Evolutionary conservation across 768 basidiomycete genomes (phyloP).

Genomic region (Plicaturopsis crispa): DNA sequence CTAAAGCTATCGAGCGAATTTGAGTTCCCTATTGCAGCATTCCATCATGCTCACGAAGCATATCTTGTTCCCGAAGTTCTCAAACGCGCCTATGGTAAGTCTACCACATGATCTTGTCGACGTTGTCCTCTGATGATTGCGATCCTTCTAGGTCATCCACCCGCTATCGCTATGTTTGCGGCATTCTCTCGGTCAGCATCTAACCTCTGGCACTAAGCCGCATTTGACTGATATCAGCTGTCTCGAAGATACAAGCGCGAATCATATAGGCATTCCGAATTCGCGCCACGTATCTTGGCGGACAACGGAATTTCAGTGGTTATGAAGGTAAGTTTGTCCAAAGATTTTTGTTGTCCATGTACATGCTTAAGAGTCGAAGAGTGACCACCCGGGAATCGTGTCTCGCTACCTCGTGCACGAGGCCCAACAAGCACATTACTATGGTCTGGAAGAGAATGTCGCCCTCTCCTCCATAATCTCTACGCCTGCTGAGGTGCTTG

Average conservation of each 20-base stretch:
- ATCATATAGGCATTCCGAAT: conserved; percentile 74
- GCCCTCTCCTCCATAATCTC: conserved; percentile 73
- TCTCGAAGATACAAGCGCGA: conserved; percentile 64
- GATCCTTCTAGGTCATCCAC: conserved; percentile 43
- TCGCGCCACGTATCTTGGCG: conserved; percentile 68
- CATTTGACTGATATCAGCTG: conserved; percentile 1
- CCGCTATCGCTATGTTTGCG: conserved; percentile 77
- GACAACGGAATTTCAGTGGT: conserved; percentile 60
- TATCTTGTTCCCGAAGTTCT: conserved; percentile 76
- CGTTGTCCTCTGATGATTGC: not conserved
- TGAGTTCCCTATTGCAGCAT: conserved; percentile 67
- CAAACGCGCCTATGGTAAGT: conserved; percentile 56
- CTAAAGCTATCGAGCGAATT: conserved; percentile 75
- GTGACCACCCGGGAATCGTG: conserved; percentile 58
- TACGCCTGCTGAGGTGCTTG: conserved; percentile 63
- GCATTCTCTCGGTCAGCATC: conserved; percentile 26
- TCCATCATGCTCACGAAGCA: conserved; percentile 78
- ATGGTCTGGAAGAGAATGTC: conserved; percentile 62
- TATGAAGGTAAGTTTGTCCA: conserved; percentile 50
- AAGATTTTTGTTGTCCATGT: not conserved
- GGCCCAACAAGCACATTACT: conserved; percentile 79
- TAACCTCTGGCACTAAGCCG: not conserved
- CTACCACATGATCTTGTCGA: conserved; percentile 2
- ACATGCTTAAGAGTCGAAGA: conserved; percentile 27
- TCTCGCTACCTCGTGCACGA: conserved; percentile 76